phyloP scores from a whole-genome alignment of 345 rosid genomes.

The Camelina hispida region DNA sequence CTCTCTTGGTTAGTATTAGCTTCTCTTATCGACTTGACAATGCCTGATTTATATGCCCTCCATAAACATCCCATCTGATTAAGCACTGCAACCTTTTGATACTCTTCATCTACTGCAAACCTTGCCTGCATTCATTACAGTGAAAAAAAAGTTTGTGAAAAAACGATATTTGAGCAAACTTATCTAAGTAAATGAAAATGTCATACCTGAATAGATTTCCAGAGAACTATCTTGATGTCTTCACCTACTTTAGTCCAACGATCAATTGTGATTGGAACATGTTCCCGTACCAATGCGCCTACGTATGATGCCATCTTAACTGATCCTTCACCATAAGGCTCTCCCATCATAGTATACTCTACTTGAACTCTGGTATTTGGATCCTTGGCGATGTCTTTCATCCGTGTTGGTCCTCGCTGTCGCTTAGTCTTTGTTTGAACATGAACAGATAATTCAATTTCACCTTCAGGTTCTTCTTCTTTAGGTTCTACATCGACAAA shows the following conservation, averaged over 20 bases:
- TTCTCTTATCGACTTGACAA: background rate
- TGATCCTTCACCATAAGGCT: background rate
- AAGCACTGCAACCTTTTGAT: background rate
- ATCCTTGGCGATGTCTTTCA: background rate
- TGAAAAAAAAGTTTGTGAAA: background rate
- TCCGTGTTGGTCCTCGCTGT: background rate
- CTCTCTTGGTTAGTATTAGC: background rate
- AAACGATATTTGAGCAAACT: too few species aligned
- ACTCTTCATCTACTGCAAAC: background rate
- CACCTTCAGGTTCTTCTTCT: too few species aligned
- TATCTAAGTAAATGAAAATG: too few species aligned
- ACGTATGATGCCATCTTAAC: background rate
- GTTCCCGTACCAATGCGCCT: background rate
- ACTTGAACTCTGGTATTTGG: background rate
- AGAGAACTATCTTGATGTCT: background rate
- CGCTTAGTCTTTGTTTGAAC: background rate
- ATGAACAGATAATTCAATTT: too few species aligned
- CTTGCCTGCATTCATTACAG: background rate
- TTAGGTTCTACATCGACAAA: too few species aligned
- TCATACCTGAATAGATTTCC: background rate
- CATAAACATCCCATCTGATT: background rate
- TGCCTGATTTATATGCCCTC: background rate
- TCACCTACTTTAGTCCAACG: background rate
- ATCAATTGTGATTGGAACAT: background rate
- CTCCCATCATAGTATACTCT: background rate